Conservation (phyloP, 2,329 filamentous ascomycete genomes). For the Paecilomyces formosus region DNA sequence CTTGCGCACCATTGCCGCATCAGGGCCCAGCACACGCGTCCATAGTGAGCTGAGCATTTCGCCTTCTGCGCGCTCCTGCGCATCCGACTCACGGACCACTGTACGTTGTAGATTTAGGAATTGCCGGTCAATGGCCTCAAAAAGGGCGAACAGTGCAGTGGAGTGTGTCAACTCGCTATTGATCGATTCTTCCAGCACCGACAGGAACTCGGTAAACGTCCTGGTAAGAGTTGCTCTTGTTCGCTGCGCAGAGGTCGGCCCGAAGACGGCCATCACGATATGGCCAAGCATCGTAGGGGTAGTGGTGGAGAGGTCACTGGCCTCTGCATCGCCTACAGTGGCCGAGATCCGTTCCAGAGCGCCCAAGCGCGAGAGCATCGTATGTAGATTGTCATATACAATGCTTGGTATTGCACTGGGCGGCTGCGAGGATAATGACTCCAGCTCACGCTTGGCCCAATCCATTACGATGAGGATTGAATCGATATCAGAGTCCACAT, state of each 20-base stretch:
- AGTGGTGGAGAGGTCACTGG: slow-evolving; percentile 20
- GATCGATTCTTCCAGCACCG: slow-evolving; percentile 82
- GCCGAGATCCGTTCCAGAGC: slow-evolving; percentile 30
- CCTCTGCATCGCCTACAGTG: slow-evolving; percentile 10
- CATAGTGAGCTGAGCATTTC: slow-evolving; percentile 79
- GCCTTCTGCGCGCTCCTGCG: slow-evolving; percentile 71
- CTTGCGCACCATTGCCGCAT: slow-evolving; percentile 69
- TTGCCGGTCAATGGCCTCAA: slow-evolving; percentile 83
- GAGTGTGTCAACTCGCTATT: slow-evolving; percentile 74
- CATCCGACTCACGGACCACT: slow-evolving; percentile 74
- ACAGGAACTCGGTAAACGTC: slow-evolving; percentile 81
- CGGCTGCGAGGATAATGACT: slow-evolving; percentile 56
- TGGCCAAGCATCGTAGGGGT: slow-evolving; percentile 61
- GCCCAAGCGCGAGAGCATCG: slow-evolving; percentile 55
- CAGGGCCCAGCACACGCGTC: slow-evolving; percentile 74
- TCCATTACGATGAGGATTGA: slow-evolving; percentile 93
- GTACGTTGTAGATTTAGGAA: slow-evolving; percentile 82
- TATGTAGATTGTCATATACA: slow-evolving; percentile 80
- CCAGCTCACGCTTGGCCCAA: slow-evolving; percentile 82
- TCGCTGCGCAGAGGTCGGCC: slow-evolving; percentile 71
- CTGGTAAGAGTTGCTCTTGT: slow-evolving; percentile 74
- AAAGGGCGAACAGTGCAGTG: slow-evolving; percentile 75
- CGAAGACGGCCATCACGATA: slow-evolving; percentile 66
- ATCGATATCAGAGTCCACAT: slow-evolving; percentile 89
- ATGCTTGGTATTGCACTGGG: slow-evolving; percentile 57